A percentile compares a stretch with the other conserved stretches of the same genome.
Conservation (phyloP, 768 basidiomycete genomes). For the Amanita molliuscula region DNA sequence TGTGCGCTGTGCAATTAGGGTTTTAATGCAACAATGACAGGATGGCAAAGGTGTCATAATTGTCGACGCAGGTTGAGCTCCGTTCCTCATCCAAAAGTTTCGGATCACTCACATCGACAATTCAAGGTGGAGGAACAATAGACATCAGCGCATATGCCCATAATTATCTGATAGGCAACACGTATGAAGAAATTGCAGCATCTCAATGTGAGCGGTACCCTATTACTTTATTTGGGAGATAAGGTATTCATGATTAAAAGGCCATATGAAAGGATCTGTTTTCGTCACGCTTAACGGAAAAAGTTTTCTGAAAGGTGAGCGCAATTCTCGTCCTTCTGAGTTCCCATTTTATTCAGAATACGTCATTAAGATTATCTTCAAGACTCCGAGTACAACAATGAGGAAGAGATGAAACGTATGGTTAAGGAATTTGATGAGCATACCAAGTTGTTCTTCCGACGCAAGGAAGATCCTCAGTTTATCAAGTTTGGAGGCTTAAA, state of each 20-base stretch:
- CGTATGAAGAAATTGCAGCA: slow-evolving; percentile 30
- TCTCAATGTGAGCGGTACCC: slow-evolving; percentile 17
- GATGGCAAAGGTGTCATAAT: slow-evolving; percentile 25
- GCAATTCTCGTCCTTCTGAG: not conserved
- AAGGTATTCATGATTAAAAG: slow-evolving; percentile 12
- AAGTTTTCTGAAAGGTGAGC: slow-evolving; percentile 21
- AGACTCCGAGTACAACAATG: slow-evolving; percentile 20
- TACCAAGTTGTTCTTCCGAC: slow-evolving; percentile 28
- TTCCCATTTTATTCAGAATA: not conserved
- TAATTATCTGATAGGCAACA: slow-evolving; percentile 7
- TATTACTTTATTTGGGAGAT: too few relatives aligned
- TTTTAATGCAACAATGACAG: slow-evolving; percentile 4
- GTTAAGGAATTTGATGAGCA: slow-evolving; percentile 26
- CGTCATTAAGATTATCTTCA: slow-evolving; percentile 20
- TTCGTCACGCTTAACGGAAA: slow-evolving; percentile 28
- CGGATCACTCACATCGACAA: not conserved
- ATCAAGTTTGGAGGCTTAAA: slow-evolving; percentile 29
- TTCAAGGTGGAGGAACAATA: slow-evolving; percentile 30
- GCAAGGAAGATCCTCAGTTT: slow-evolving; percentile 22
- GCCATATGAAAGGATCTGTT: slow-evolving; percentile 28
- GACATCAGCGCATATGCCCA: slow-evolving; percentile 37
- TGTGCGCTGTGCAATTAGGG: not conserved
- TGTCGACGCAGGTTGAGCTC: slow-evolving; percentile 28
- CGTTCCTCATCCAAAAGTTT: not conserved
- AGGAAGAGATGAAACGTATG: slow-evolving; percentile 26